phyloP scores from a whole-genome alignment of 768 basidiomycete species.

The Lactarius deliciosus region DNA sequence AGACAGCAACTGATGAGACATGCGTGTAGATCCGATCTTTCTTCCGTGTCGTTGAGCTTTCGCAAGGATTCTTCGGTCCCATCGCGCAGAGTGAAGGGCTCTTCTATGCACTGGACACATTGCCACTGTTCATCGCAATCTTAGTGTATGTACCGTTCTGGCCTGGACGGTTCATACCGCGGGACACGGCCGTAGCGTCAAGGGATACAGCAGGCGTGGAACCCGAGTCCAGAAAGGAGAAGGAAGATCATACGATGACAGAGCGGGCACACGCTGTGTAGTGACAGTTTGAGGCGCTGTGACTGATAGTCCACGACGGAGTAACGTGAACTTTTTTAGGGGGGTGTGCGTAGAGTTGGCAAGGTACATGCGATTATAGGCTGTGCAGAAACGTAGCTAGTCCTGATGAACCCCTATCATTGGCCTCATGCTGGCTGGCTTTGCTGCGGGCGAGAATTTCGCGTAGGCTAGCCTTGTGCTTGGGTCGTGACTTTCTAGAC shows the following conservation, averaged over 20 bases:
- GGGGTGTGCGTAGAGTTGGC: background rate
- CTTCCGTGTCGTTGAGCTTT: conserved; percentile 56
- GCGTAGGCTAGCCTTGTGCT: conserved; percentile 59
- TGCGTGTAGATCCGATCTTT: conserved; percentile 57
- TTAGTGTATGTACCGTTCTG: conserved; percentile 58
- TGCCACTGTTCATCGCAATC: conserved; percentile 64
- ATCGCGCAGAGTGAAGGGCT: conserved; percentile 57
- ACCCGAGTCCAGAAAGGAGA: background rate
- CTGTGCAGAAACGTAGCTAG: conserved; percentile 22
- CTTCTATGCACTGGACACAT: conserved; percentile 68
- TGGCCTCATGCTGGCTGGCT: conserved; percentile 46
- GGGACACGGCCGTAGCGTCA: conserved; percentile 29
- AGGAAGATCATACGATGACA: conserved; percentile 1
- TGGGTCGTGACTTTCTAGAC: conserved; percentile 38
- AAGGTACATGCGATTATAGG: conserved; percentile 5
- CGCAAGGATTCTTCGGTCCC: conserved; percentile 59
- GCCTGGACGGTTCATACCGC: conserved; percentile 57
- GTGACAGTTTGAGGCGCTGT: background rate
- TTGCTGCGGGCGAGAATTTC: conserved; percentile 64
- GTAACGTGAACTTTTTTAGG: background rate
- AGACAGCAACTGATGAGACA: conserved; percentile 2
- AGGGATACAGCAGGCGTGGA: conserved; percentile 40
- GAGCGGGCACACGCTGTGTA: background rate
- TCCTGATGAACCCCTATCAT: conserved; percentile 12
- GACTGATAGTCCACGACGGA: conserved; percentile 1